Evolutionary conservation across 2,329 filamentous ascomycete genomes (phyloP).

Genomic region (Aspergillus glaucus): DNA sequence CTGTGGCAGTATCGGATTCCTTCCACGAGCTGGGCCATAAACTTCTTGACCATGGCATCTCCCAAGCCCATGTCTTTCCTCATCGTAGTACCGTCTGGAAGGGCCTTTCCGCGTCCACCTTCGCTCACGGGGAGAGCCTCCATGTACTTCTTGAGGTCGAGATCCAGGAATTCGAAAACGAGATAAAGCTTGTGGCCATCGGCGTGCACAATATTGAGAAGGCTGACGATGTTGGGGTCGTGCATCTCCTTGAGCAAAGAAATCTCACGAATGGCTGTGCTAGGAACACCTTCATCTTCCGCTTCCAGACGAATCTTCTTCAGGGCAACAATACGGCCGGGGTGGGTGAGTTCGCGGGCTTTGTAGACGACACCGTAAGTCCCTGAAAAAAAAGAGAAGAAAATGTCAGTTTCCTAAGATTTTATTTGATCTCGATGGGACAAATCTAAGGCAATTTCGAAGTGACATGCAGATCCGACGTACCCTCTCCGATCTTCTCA

Average conservation of each 20-base stretch:
- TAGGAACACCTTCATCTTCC: constrained; percentile 89
- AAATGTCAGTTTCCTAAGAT: not conserved
- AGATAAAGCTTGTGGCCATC: constrained; percentile 94
- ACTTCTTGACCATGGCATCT: constrained; percentile 79
- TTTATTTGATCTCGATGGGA: not conserved
- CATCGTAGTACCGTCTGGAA: constrained; percentile 68
- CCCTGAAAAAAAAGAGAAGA: constrained; percentile 45
- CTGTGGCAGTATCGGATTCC: constrained; percentile 85
- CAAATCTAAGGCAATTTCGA: constrained; percentile 1
- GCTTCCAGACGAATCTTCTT: constrained; percentile 96
- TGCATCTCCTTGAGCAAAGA: constrained; percentile 92
- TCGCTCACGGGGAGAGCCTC: constrained; percentile 78
- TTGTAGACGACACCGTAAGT: constrained; percentile 97
- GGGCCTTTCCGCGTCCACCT: constrained; percentile 75
- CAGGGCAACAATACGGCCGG: constrained; percentile 78
- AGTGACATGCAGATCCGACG: constrained; percentile 18
- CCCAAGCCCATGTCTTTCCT: constrained; percentile 66
- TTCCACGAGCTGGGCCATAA: constrained; percentile 81
- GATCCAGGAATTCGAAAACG: constrained; percentile 84
- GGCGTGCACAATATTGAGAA: constrained; percentile 88
- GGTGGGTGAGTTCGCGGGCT: constrained; percentile 74
- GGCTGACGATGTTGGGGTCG: constrained; percentile 79
- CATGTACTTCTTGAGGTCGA: constrained; percentile 95
- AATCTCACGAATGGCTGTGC: constrained; percentile 89
- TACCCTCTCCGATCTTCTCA: constrained; percentile 94